Percentiles rank a stretch among this genome's conserved stretches.
Conservation (phyloP, 2,329 filamentous ascomycete genomes). For the Colletotrichum brevisporum region DNA sequence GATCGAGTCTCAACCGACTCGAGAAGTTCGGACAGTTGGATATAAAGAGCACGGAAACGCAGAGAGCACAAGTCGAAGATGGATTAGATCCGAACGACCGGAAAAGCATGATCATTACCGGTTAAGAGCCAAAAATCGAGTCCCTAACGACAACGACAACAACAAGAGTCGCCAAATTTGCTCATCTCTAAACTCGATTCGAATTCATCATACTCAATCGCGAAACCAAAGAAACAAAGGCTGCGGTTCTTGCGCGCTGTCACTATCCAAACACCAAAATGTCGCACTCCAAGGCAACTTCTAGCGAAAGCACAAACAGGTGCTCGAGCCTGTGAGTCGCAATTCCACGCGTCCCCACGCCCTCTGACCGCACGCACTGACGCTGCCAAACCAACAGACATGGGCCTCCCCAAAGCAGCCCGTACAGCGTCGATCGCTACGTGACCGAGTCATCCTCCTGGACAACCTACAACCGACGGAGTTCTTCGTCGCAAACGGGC, state of each 20-base stretch:
- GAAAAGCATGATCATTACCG: no score
- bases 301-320: neutral
- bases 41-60: neutral
- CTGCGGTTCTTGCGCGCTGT: no score
- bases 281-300: slow-evolving; percentile 20
- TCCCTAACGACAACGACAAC: no score
- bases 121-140: no score
- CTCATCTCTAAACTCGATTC: no score
- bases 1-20: neutral
- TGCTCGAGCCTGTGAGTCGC: slow-evolving; percentile 12
- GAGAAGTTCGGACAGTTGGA: no score
- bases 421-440: slow-evolving; percentile 36
- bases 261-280: neutral
- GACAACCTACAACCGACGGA: slow-evolving; percentile 16
- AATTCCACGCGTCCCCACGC: neutral
- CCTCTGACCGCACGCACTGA: slow-evolving; percentile 2
- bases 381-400: slow-evolving; percentile 17
- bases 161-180: no score
- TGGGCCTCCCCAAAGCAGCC: neutral
- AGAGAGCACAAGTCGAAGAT: neutral
- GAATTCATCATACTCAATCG: no score
- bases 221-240: no score
- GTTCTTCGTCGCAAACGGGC: neutral
- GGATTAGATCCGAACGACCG: no score
- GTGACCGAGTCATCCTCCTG: slow-evolving; percentile 27